A percentile compares a stretch with the other conserved stretches of the same genome.
Evolutionary conservation across 1,139 yeast species (phyloP).

Genomic region (Sugiyamaella japonica): DNA sequence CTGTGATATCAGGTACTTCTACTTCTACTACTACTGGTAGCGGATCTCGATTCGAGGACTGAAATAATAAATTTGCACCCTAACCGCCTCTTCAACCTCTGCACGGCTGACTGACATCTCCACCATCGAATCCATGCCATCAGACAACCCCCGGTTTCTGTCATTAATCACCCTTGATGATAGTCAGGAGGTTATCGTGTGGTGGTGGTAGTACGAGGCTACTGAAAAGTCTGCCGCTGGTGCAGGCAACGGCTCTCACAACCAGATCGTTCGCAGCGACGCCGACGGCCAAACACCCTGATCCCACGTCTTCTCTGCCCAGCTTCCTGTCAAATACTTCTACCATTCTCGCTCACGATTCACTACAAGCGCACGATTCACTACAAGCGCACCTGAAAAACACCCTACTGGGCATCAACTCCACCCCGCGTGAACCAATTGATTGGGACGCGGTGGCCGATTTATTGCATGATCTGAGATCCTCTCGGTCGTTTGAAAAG

Average conservation of each 20-base stretch:
- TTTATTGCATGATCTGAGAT: slow-evolving; percentile 2
- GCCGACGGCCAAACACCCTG: too few relatives aligned
- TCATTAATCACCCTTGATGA: too few relatives aligned
- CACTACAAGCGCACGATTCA: neutral
- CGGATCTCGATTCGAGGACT: neutral
- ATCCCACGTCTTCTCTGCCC: neutral
- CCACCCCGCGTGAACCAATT: neutral
- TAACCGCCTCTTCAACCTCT: too few relatives aligned
- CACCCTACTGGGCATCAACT: neutral
- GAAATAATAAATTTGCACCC: too few relatives aligned
- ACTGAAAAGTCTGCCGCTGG: too few relatives aligned
- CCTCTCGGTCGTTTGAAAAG: neutral
- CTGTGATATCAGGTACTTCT: neutral
- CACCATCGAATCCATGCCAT: neutral
- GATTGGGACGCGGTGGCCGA: slow-evolving; percentile 13
- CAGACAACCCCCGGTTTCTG: neutral
- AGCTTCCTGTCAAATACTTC: slow-evolving; percentile 2
- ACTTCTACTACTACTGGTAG: neutral
- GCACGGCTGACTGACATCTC: too few relatives aligned
- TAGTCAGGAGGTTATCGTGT: neutral
- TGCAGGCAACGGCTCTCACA: too few relatives aligned
- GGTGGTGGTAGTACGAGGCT: neutral
- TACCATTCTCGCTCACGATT: neutral
- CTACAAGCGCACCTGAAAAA: neutral
- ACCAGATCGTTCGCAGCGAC: neutral